Evolutionary conservation across 2,329 filamentous ascomycete species (phyloP), one percentile per base, ranked within the genome.

Genomic region (Coniosporium uncinatum): DNA sequence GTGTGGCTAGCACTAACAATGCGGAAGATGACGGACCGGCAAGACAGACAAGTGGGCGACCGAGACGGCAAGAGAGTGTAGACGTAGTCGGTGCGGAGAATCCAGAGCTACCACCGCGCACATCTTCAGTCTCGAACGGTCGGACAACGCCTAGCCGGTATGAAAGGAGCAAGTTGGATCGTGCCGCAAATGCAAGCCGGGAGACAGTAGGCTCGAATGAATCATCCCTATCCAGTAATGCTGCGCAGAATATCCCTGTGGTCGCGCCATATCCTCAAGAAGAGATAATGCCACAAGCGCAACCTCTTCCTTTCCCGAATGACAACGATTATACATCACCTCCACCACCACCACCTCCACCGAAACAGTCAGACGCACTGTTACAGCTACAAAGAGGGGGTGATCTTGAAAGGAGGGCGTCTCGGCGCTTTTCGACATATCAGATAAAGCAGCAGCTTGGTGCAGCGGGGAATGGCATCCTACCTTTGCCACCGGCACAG

Each of bases 361-460:
- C 88, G 40, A 86, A 86, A 53, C 82, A 89, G 52, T 86, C 93
- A 53, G 94, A 95, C 68, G 93, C 93, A 4, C 70, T 98, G 40
- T 88, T 88, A 37, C 89, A 90, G 39, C 65, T 98, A 49, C 93
- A 97, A 63, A 81, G 89, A 62, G 90, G 90, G 24, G 91, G 91
- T 17, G 90, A 96, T 50, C 69, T 98, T 38, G 93, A 98, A 64
- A 79, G 93, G 57, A 78, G 93, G 58, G 93, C 93, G 1, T 98
- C 93, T 14, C 78, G 91, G 51, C 76, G 93, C 55, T 98, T 97
- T 59, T 97, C 93, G 2, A 86, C 89, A 40, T 98, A 97, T 59
- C 93, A 98, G 57, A 95, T 98, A 51, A 88, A 88, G 36, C 97
- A 96, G 58, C 89, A 95, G 54, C 71, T 97, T 2, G 91, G 91